A percentile compares a stretch with the other conserved stretches of the same genome.
phyloP scores from a whole-genome alignment of 768 basidiomycete genomes.

The Russula olivacea region DNA sequence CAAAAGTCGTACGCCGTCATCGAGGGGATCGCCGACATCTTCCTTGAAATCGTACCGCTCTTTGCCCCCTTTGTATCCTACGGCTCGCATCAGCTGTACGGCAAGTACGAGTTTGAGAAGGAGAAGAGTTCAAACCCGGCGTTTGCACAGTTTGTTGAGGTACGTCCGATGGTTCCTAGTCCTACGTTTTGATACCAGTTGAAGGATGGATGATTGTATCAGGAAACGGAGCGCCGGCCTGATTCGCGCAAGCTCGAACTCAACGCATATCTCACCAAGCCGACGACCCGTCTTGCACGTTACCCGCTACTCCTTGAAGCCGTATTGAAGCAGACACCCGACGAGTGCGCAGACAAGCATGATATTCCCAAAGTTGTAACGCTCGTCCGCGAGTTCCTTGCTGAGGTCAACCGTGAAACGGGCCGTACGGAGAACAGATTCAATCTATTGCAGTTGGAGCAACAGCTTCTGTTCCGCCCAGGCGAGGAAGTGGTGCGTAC shows the following conservation, averaged over 20 bases:
- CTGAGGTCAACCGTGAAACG: constrained; percentile 85
- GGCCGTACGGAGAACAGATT: constrained; percentile 96
- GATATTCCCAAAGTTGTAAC: constrained; percentile 69
- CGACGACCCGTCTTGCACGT: constrained; percentile 93
- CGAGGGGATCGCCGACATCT: constrained; percentile 84
- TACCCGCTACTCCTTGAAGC: constrained; percentile 92
- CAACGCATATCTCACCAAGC: constrained; percentile 97
- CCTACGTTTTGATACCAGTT: neutral
- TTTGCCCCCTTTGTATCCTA: constrained; percentile 94
- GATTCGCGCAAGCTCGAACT: constrained; percentile 95
- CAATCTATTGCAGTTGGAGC: constrained; percentile 88
- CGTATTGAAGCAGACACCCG: constrained; percentile 85
- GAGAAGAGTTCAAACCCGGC: constrained; percentile 90
- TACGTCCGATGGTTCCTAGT: constrained; percentile 34
- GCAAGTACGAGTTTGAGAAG: constrained; percentile 99
- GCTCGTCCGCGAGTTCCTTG: constrained; percentile 76
- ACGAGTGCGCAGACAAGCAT: constrained; percentile 82
- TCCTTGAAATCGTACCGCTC: constrained; percentile 78
- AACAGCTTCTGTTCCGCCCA: constrained; percentile 82
- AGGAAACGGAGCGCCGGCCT: constrained; percentile 88
- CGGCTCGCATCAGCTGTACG: constrained; percentile 94
- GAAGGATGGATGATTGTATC: neutral
- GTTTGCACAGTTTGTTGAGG: constrained; percentile 95
- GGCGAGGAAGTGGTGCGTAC: constrained; percentile 81
- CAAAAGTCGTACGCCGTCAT: constrained; percentile 95